Conservation (phyloP, 139 green algal species). For the Dunaliella primolecta region DNA sequence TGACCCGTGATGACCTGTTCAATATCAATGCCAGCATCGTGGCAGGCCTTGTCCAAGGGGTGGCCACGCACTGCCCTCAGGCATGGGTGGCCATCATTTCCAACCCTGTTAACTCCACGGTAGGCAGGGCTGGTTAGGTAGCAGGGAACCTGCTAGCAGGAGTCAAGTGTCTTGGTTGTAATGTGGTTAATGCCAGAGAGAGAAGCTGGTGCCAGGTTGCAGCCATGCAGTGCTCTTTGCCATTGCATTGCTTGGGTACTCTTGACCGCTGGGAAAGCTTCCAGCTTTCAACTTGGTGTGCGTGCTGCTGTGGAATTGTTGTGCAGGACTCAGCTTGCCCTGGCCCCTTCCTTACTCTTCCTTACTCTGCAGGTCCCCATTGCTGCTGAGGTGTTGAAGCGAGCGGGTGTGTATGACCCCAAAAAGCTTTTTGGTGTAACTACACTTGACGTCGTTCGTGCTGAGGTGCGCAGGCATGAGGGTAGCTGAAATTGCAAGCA, state of each 20-base stretch:
- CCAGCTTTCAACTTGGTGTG: no score
- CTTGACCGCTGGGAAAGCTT: no score
- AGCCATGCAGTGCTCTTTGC: no score
- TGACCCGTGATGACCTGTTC: constrained; percentile 99
- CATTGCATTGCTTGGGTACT: no score
- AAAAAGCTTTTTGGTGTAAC: constrained; percentile 84
- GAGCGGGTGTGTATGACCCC: constrained; percentile 79
- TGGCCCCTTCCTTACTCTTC: no score
- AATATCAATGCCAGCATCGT: constrained; percentile 99
- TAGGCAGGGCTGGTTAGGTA: not conserved
- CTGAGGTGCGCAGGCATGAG: no score
- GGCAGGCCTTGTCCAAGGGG: constrained; percentile 71
- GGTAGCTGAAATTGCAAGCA: no score
- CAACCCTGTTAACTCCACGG: constrained; percentile 98
- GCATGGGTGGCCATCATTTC: constrained; percentile 86
- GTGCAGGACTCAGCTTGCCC: no score
- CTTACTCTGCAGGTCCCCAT: constrained; percentile 87
- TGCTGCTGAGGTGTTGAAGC: constrained; percentile 89
- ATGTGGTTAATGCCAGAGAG: no score
- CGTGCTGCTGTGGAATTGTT: no score
- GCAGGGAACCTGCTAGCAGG: not conserved
- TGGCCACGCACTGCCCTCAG: constrained; percentile 72
- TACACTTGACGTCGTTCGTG: constrained; percentile 89
- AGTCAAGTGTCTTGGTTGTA: no score
- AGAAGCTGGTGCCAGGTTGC: no score